Conservation (phyloP, 2,329 filamentous ascomycete species). For the Cercospora sojina region DNA sequence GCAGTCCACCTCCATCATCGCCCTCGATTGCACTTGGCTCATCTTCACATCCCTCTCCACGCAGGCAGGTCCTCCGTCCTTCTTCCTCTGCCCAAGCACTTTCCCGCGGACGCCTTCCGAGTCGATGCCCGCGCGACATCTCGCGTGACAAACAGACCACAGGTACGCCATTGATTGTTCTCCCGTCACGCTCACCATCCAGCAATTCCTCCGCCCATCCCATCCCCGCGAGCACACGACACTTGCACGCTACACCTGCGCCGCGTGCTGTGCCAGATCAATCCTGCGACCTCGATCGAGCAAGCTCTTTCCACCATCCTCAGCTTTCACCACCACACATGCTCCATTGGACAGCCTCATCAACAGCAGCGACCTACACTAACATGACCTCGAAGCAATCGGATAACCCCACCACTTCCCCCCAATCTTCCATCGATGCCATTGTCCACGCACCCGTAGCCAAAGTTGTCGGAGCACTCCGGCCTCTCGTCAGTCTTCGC, state of each 20-base stretch:
- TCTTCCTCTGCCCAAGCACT: background rate
- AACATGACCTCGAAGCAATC: slow-evolving; percentile 23
- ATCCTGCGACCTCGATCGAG: background rate
- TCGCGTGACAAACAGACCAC: slow-evolving; percentile 6
- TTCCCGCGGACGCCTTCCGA: background rate
- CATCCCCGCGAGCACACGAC: background rate
- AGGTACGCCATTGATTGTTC: slow-evolving; percentile 10
- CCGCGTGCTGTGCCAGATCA: background rate
- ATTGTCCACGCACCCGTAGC: slow-evolving; percentile 16
- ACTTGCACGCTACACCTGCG: background rate
- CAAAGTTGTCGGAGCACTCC: slow-evolving; percentile 12
- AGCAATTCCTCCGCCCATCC: background rate
- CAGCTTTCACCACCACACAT: background rate
- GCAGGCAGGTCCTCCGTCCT: background rate
- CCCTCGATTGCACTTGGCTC: background rate
- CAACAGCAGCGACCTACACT: slow-evolving; percentile 12
- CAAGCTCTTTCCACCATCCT: background rate
- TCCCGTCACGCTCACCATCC: background rate
- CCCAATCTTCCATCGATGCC: slow-evolving; percentile 19
- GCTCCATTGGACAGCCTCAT: background rate
- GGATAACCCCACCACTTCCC: slow-evolving; percentile 7
- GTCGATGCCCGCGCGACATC: background rate
- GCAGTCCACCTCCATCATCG: background rate
- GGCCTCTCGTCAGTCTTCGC: slow-evolving; percentile 6
- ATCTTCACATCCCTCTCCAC: background rate